These are phyloP conservation scores for Fusarium beomiforme DNA, from an alignment of 2,329 filamentous ascomycete genomes.

Conservation along the genomic window DNA sequence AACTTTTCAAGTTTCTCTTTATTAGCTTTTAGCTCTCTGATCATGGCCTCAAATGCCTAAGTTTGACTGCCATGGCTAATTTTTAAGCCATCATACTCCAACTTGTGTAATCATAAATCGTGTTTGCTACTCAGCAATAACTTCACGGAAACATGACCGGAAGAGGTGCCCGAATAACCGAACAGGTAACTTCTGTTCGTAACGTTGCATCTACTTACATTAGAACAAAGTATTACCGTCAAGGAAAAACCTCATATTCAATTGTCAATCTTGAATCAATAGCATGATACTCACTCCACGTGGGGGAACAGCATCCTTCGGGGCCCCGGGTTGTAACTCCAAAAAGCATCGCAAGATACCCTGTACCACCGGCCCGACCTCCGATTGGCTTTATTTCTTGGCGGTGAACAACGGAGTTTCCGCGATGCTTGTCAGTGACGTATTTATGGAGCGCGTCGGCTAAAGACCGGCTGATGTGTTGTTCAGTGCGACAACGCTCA, in stretches of 20 bases:
- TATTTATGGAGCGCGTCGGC: neutral
- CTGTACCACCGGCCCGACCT: neutral
- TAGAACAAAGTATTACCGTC: accelerated
- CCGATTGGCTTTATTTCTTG: neutral
- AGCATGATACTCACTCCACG: neutral
- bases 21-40: no score
- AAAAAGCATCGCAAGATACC: neutral
- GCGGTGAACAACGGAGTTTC: conserved; percentile 18
- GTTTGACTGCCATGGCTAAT: no score
- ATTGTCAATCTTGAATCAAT: neutral
- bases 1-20: neutral
- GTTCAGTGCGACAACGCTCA: neutral
- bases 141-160: no score
- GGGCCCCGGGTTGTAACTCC: neutral
- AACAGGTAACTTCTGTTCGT: accelerated
- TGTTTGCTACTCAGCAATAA: no score
- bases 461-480: neutral
- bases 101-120: no score
- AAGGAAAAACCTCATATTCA: neutral
- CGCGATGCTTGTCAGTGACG: conserved; percentile 3
- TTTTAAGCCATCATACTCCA: no score
- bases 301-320: neutral
- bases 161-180: no score
- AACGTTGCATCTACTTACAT: neutral
- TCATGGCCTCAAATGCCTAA: no score